Conservation (phyloP, 1,139 yeast species). For the Blastobotrys buckinghamii region DNA sequence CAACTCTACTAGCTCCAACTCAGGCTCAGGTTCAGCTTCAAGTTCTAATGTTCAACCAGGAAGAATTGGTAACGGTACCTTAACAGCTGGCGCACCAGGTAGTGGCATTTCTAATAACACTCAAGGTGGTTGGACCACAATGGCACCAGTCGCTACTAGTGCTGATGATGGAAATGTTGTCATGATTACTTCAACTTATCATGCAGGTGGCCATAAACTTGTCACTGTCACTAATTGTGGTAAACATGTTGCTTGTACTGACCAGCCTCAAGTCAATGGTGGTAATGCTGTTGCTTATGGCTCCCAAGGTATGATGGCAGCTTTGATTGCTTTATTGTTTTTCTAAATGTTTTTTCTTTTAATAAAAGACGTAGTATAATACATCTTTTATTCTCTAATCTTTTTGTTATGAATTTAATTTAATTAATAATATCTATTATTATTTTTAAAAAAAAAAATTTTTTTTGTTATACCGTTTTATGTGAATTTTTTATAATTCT, state of each 20-base stretch:
- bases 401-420: no score
- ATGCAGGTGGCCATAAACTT: neutral
- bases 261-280: conserved; percentile 4
- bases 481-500: no score
- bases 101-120: neutral
- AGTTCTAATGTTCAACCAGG: neutral
- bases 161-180: neutral
- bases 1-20: neutral
- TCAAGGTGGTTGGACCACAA: neutral
- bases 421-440: no score
- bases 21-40: neutral
- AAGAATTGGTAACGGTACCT: neutral
- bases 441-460: no score
- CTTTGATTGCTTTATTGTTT: neutral
- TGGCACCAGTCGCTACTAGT: neutral
- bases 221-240: conserved; percentile 6
- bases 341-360: neutral
- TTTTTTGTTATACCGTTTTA: no score
- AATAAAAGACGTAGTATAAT: no score
- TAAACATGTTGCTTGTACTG: neutral
- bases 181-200: neutral
- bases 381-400: no score
- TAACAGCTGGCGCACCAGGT: neutral
- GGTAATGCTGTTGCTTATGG: neutral
- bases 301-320: neutral